Percentiles rank a stretch among this genome's conserved stretches.
Evolutionary conservation across 768 basidiomycete species (phyloP).

Genomic region (Lactifluus hygrophoroides): DNA sequence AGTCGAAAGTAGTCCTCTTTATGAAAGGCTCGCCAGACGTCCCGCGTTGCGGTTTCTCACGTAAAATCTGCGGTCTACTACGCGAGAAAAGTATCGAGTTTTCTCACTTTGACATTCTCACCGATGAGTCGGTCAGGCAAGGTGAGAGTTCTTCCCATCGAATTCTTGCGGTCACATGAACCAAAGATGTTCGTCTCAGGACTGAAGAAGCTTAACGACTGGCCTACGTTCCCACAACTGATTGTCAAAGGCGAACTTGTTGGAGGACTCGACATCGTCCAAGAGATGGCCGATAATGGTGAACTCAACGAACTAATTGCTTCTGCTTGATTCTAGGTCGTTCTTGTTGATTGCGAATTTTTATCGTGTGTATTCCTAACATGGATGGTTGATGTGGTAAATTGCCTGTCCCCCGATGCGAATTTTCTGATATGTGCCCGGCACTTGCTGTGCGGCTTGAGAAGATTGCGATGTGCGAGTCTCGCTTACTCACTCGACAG

Average conservation of each 20-base stretch:
- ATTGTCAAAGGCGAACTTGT: conserved; percentile 87
- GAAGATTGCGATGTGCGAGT: too few relatives aligned
- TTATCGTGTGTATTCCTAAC: background rate
- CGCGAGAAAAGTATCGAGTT: conserved; percentile 41
- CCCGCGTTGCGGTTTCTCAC: conserved; percentile 57
- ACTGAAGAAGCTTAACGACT: conserved; percentile 53
- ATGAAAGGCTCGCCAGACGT: conserved; percentile 56
- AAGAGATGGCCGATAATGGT: conserved; percentile 77
- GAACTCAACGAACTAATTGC: conserved; percentile 51
- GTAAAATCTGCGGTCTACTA: conserved; percentile 46
- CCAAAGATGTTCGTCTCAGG: conserved; percentile 24
- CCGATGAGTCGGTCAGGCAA: conserved; percentile 47
- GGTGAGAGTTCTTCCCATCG: conserved; percentile 24
- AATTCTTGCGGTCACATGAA: background rate
- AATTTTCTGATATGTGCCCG: background rate
- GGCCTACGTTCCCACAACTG: conserved; percentile 57
- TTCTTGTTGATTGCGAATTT: background rate
- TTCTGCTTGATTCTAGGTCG: conserved; percentile 6
- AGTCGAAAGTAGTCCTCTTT: conserved; percentile 52
- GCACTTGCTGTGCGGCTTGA: too few relatives aligned
- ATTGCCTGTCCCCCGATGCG: too few relatives aligned
- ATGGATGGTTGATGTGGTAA: background rate
- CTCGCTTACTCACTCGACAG: too few relatives aligned
- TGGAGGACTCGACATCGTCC: conserved; percentile 89
- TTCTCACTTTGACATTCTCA: conserved; percentile 49